A percentile compares a stretch with the other conserved stretches of the same genome.
These are phyloP conservation scores for Escovopsis sp. DNA, from an alignment of 2,329 filamentous ascomycete species.

Conservation along the genomic window DNA sequence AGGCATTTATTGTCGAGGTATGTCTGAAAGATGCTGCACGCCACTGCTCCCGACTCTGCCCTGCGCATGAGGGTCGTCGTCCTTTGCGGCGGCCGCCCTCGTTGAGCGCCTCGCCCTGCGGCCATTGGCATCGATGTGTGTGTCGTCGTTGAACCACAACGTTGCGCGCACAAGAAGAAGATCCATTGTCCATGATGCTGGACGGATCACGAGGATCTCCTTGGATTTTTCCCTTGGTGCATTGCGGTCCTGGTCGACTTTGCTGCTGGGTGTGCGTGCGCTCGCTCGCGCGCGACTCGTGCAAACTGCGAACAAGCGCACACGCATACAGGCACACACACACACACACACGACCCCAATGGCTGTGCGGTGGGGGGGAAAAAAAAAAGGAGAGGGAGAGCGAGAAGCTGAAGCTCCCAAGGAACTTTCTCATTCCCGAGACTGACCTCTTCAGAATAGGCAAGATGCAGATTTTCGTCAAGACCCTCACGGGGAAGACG, in stretches of 20 bases:
- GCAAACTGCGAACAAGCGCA: too few relatives aligned
- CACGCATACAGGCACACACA: too few relatives aligned
- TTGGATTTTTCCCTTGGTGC: too few relatives aligned
- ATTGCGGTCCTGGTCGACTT: too few relatives aligned
- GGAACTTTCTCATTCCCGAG: too few relatives aligned
- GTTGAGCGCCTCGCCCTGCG: too few relatives aligned
- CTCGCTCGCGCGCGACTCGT: background rate
- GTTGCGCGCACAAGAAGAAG: too few relatives aligned
- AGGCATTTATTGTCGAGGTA: constrained; percentile 50
- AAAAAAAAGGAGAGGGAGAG: too few relatives aligned
- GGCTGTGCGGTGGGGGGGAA: background rate
- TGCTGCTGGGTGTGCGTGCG: constrained; percentile 2
- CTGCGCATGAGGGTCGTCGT: constrained; percentile 10
- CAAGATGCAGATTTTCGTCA: constrained; percentile 67
- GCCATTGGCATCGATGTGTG: background rate
- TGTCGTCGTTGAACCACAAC: too few relatives aligned
- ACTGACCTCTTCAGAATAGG: constrained; percentile 34
- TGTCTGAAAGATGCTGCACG: constrained; percentile 37
- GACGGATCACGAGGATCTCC: too few relatives aligned
- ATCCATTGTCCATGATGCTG: too few relatives aligned
- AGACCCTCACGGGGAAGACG: constrained; percentile 96
- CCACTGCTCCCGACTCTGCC: constrained; percentile 8
- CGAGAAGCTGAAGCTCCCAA: too few relatives aligned
- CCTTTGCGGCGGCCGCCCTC: constrained; percentile 13
- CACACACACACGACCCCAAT: background rate